These are phyloP conservation scores for Mallotus nudiflorus DNA, from an alignment of 345 rosid genomes.

Conservation along the genomic window DNA sequence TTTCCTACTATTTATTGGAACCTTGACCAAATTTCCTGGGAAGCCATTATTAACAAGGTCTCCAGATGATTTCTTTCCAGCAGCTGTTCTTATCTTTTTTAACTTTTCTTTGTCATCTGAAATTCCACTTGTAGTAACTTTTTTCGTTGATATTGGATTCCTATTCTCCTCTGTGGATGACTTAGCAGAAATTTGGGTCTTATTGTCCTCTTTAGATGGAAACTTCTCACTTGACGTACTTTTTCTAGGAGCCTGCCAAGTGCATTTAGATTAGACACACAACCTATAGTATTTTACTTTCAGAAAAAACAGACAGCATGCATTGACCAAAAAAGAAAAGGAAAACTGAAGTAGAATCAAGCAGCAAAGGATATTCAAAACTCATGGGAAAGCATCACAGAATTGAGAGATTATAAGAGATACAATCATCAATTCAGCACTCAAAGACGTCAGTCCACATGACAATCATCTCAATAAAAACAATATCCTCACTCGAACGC, in stretches of 20 bases:
- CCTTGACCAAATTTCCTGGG: conserved; percentile 74
- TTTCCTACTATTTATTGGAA: conserved; percentile 62
- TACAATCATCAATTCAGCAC: conserved; percentile 7
- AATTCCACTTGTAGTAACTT: conserved; percentile 48
- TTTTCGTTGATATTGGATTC: conserved; percentile 46
- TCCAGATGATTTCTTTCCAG: conserved; percentile 53
- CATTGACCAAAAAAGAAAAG: too few species aligned
- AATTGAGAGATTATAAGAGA: background rate
- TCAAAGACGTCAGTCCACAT: conserved; percentile 4
- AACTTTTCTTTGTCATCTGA: conserved; percentile 54
- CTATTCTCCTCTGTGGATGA: conserved; percentile 60
- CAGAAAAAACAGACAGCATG: background rate
- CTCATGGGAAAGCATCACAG: background rate
- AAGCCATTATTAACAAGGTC: conserved; percentile 52
- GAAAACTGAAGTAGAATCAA: background rate
- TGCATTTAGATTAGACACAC: conserved; percentile 3
- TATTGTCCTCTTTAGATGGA: conserved; percentile 57
- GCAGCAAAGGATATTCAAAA: background rate
- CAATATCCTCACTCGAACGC: background rate
- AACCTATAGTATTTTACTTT: background rate
- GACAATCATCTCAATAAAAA: background rate
- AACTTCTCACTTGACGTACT: conserved; percentile 69
- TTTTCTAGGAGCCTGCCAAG: conserved; percentile 72
- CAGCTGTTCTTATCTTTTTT: conserved; percentile 41
- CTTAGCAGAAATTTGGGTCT: conserved; percentile 45